Percentiles rank a stretch among this genome's conserved stretches.
Conservation (phyloP, 1,284 basidiomycete species). For the Kwoniella shivajii region DNA sequence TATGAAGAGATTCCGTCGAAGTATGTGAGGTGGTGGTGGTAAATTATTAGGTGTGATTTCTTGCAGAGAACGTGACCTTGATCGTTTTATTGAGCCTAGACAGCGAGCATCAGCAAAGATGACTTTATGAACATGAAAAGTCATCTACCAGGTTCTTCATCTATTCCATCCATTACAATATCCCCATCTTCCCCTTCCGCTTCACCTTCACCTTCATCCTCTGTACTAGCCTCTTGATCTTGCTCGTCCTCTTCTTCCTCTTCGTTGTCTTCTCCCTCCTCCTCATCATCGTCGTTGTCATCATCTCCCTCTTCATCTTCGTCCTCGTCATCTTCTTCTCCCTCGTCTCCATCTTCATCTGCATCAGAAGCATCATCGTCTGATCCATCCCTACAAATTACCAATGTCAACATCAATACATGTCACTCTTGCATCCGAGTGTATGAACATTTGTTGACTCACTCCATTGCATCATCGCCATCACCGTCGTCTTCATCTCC, state of each 20-base stretch:
- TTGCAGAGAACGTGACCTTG: constrained; percentile 4
- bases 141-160: constrained; percentile 19
- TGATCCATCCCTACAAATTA: constrained; percentile 18
- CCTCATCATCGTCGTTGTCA: constrained; percentile 26
- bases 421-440: background rate
- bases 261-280: constrained; percentile 27
- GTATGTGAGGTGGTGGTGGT: constrained; percentile 37
- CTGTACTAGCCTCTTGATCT: constrained; percentile 29
- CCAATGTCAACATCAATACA: background rate
- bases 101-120: background rate
- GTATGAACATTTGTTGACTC: background rate
- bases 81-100: background rate
- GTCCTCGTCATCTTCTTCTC: constrained; percentile 24
- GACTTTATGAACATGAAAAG: background rate
- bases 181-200: constrained; percentile 28
- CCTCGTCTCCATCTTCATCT: constrained; percentile 25
- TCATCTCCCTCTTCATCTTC: constrained; percentile 25
- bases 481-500: constrained; percentile 24
- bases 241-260: constrained; percentile 34
- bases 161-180: constrained; percentile 17
- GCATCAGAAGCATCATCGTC: constrained; percentile 23
- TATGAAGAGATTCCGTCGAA: constrained; percentile 40
- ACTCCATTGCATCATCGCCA: constrained; percentile 17
- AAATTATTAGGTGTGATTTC: background rate
- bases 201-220: constrained; percentile 29